Base-by-base conservation (phyloP, 495 filamentous ascomycete genomes). In the Neurospora terricola region DNA sequence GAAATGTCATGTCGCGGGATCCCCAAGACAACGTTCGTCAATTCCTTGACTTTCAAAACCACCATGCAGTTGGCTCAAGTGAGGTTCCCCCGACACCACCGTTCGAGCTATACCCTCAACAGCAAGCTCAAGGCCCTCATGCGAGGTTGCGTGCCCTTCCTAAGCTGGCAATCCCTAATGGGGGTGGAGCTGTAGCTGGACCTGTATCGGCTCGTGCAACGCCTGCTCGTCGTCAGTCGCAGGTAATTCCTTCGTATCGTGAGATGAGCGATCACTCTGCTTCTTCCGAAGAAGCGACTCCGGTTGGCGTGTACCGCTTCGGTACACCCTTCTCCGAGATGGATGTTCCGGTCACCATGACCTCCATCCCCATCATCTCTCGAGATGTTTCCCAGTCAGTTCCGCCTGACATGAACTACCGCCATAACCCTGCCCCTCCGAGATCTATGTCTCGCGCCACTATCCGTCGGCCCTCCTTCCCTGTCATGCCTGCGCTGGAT, bases 11-110 rank as follows among this genome's bases (percentile, higher is more conserved):
- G 70, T 81, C 81, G 2, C 87, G 90, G 39, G 95, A 98, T 80
- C 93, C 95, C 9, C 93, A 94, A 77, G 95, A 98, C 80, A 96
- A 93, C 75, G 92, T 98, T 27, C 88, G 92, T 68, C 90, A 97
- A 68, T 98, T 96, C 84, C 83, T 98, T 69, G 86, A 87, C 76
- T 93, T 93, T 80, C 94, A 97, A 76, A 88, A 90, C 73, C 79
- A 92, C 18, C 79, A 86, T 21, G 42, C 77, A 70, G 80, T 84
- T 39, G 81, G 77, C 10, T 83, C 88, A 6, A 81, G 83, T 82
- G 90, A 90, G 74, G 81, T 86, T 14, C 84, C 88, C 2, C 83
- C 87, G 2, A 87, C 86, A 6, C 86, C 86, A 45, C 86, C 87
- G 30, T 88, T 86, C 69, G 87, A 89, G 82, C 82, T 87, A 70